Conservation (phyloP, 768 basidiomycete genomes). For the Boletus patriciae region DNA sequence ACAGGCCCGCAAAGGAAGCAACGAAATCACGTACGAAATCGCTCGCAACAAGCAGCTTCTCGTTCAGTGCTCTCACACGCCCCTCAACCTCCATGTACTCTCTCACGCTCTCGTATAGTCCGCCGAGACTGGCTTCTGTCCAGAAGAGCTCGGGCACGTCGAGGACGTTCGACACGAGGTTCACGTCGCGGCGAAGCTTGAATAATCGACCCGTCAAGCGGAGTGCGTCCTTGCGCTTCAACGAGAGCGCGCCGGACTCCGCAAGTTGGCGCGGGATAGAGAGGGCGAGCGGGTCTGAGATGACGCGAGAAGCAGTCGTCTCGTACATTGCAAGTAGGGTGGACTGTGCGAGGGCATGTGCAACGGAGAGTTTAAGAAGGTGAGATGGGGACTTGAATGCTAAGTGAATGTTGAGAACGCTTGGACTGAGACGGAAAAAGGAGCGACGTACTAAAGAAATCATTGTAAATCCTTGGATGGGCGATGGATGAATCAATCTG, state of each 20-base stretch:
- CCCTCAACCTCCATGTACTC: slow-evolving; percentile 93
- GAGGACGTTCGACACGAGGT: slow-evolving; percentile 88
- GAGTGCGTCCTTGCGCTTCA: slow-evolving; percentile 80
- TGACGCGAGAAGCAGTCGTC: slow-evolving; percentile 68
- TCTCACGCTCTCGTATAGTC: slow-evolving; percentile 86
- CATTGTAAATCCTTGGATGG: slow-evolving; percentile 92
- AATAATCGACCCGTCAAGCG: slow-evolving; percentile 85
- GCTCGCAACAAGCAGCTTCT: slow-evolving; percentile 82
- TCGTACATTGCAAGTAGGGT: slow-evolving; percentile 91
- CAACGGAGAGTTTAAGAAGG: slow-evolving; percentile 87
- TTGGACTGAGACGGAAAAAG: background rate
- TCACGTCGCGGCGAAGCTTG: slow-evolving; percentile 85
- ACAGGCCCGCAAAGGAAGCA: background rate
- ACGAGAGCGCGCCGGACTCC: slow-evolving; percentile 66
- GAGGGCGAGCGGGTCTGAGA: slow-evolving; percentile 73
- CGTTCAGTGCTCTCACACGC: slow-evolving; percentile 82
- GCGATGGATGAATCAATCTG: slow-evolving; percentile 82
- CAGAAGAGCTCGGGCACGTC: slow-evolving; percentile 95
- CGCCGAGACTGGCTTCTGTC: slow-evolving; percentile 88
- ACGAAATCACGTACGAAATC: slow-evolving; percentile 66
- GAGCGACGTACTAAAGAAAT: slow-evolving; percentile 82
- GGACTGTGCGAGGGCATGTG: slow-evolving; percentile 93
- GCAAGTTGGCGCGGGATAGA: slow-evolving; percentile 86
- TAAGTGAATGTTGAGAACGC: slow-evolving; percentile 29
- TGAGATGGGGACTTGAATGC: slow-evolving; percentile 92